Conservation (phyloP, 805 yeast genomes). For the Blastobotrys mokoenaii region DNA sequence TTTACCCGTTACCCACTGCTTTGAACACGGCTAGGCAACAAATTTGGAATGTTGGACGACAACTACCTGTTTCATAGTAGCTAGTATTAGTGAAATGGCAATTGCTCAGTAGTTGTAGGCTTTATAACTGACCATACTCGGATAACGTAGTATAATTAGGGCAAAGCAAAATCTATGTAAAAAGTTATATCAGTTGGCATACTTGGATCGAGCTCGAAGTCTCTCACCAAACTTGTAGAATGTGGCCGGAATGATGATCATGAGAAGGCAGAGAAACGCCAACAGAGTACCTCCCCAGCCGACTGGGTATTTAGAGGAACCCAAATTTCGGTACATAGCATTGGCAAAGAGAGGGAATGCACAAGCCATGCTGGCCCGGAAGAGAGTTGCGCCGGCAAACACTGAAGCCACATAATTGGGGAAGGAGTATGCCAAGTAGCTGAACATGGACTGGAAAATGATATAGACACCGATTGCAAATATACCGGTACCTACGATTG, state of each 20-base stretch:
- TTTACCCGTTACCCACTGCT: too few relatives aligned
- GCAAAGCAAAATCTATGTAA: too few relatives aligned
- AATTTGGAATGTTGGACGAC: too few relatives aligned
- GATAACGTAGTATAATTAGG: too few relatives aligned
- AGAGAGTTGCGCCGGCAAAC: slow-evolving; percentile 75
- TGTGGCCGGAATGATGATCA: slow-evolving; percentile 47
- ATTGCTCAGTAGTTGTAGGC: too few relatives aligned
- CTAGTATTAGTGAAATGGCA: too few relatives aligned
- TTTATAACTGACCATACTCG: too few relatives aligned
- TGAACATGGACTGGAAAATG: slow-evolving; percentile 29
- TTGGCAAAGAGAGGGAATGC: slow-evolving; percentile 79
- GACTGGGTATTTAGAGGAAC: slow-evolving; percentile 44
- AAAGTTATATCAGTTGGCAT: slow-evolving; percentile 16
- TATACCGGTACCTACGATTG: slow-evolving; percentile 52
- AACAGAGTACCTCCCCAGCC: slow-evolving; percentile 44
- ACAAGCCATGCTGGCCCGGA: slow-evolving; percentile 67
- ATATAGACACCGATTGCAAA: slow-evolving; percentile 32
- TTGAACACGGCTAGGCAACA: too few relatives aligned
- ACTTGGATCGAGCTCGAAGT: slow-evolving; percentile 29
- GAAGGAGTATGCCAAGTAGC: slow-evolving; percentile 33
- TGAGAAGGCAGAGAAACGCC: slow-evolving; percentile 34
- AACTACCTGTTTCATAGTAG: too few relatives aligned
- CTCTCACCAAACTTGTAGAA: slow-evolving; percentile 41
- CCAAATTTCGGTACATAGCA: slow-evolving; percentile 69
- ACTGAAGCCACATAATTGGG: slow-evolving; percentile 67